phyloP scores from a whole-genome alignment of 805 yeast genomes.

The Huiozyma naganishii region DNA sequence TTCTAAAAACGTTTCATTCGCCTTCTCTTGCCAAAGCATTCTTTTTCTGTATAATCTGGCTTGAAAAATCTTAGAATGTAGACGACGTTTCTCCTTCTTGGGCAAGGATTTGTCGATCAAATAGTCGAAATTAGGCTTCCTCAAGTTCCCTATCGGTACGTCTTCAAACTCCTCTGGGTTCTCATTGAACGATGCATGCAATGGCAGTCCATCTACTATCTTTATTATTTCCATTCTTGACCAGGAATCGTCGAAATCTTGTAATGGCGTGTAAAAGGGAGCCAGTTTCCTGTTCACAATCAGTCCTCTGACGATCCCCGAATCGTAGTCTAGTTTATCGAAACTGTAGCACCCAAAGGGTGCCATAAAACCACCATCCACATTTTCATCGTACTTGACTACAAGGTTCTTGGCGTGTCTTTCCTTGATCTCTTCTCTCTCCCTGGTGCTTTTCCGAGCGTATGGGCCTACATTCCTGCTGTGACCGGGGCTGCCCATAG shows the following conservation, averaged over 20 bases:
- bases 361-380: slow-evolving; percentile 90
- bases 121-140: slow-evolving; percentile 18
- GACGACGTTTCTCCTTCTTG: slow-evolving; percentile 23
- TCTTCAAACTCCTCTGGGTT: slow-evolving; percentile 28
- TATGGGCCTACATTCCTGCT: background rate
- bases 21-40: slow-evolving; percentile 41
- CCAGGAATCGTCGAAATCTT: slow-evolving; percentile 69
- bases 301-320: slow-evolving; percentile 58
- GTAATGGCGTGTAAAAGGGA: slow-evolving; percentile 84
- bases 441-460: slow-evolving; percentile 38
- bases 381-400: slow-evolving; percentile 54
- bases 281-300: slow-evolving; percentile 66
- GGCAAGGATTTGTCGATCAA: slow-evolving; percentile 21
- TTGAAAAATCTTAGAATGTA: slow-evolving; percentile 22
- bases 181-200: slow-evolving; percentile 44
- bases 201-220: slow-evolving; percentile 37
- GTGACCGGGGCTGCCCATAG: slow-evolving; percentile 14
- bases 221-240: slow-evolving; percentile 53
- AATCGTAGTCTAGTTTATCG: slow-evolving; percentile 62
- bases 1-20: slow-evolving; percentile 53
- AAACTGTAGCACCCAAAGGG: slow-evolving; percentile 81
- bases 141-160: slow-evolving; percentile 23
- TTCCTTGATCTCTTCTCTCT: slow-evolving; percentile 43
- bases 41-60: slow-evolving; percentile 31
- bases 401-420: slow-evolving; percentile 45